Evolutionary conservation across 441 rosid genomes (phyloP).

Genomic region (Adansonia madagascariensis): DNA sequence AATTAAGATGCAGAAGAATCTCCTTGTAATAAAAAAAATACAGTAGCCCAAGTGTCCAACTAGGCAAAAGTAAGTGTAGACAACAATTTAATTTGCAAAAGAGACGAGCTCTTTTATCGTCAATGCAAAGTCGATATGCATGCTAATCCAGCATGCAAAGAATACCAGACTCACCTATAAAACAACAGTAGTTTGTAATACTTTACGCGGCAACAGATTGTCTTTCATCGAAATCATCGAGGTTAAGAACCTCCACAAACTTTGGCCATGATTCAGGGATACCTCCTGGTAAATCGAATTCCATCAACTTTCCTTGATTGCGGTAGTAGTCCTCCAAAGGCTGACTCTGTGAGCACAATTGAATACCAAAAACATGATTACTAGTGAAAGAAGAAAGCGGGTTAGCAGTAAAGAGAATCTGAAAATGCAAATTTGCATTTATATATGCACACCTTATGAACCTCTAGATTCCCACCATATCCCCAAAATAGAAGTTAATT

Average conservation of each 20-base stretch:
- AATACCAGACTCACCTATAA: slow-evolving; percentile 40
- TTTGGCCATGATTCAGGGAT: slow-evolving; percentile 78
- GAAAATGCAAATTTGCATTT: background rate
- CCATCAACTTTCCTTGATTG: slow-evolving; percentile 59
- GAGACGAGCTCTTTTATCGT: slow-evolving; percentile 26
- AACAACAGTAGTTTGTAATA: slow-evolving; percentile 32
- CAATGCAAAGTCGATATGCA: slow-evolving; percentile 57
- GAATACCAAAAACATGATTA: background rate
- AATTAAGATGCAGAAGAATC: slow-evolving; percentile 19
- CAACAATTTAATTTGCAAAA: slow-evolving; percentile 22
- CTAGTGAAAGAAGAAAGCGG: background rate
- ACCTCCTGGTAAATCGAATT: slow-evolving; percentile 69
- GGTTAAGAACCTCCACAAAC: slow-evolving; percentile 67
- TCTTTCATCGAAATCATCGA: slow-evolving; percentile 63
- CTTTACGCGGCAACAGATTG: slow-evolving; percentile 55
- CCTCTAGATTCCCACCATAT: background rate
- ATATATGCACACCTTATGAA: background rate
- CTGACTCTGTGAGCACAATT: slow-evolving; percentile 53
- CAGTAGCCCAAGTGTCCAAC: background rate
- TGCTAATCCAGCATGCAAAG: slow-evolving; percentile 57
- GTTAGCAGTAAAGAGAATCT: background rate
- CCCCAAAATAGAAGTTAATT: background rate
- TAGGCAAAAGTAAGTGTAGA: background rate
- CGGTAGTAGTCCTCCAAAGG: slow-evolving; percentile 70
- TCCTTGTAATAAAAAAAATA: slow-evolving; percentile 14